Evolutionary conservation across 176 grass and related monocot species (phyloP), one percentile per base, ranked within the genome.

Genomic region (Avena sativa): DNA sequence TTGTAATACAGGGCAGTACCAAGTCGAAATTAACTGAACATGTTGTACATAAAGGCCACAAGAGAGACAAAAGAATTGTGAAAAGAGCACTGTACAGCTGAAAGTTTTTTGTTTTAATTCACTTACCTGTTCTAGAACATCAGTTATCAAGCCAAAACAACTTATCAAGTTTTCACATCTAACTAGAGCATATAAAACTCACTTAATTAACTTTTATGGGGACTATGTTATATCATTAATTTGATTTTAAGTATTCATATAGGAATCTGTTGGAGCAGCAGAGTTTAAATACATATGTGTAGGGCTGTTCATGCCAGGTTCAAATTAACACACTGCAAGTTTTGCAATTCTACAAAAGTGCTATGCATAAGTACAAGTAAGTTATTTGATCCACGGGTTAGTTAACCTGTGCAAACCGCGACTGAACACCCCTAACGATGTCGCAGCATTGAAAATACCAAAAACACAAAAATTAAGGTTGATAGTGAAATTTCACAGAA

Each of bases 241-340:
- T 12, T 20, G 19, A 48, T 74, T 74, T 25, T 13, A 49, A 14
- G 9, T 12, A 25, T 23, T 74, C 71, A 40, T 79, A 60, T 21
- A 79, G 6, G 55, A 23, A 79, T 75, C 34, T 79, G 55, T 60
- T 43, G 60, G 30, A 59, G 20, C 74, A 78, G 30, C 11, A 79
- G 55, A 61, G 10, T 79, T 43, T 21, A 60, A 38, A 15, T 44
- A 79, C 70, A 48, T 72, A 21, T 73, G 10, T 48, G 43, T 74
- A 25, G n/a, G n/a, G n/a, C 10, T 73, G 20, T 49, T 8, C 20
- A 15, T 21, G 13, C 69, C 2, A 2, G 69, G 3, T 8, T 28
- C 72, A 75, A 50, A 74, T 49, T 5, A 74, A 74, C 5, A 25
- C 12, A 14, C 2, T 25, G 12, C 12, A 5, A 49, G 12, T 74